A percentile compares a stretch with the other conserved stretches of the same genome.
Conservation (phyloP, 1,139 yeast genomes). For the Suhomyces yuchorum region DNA sequence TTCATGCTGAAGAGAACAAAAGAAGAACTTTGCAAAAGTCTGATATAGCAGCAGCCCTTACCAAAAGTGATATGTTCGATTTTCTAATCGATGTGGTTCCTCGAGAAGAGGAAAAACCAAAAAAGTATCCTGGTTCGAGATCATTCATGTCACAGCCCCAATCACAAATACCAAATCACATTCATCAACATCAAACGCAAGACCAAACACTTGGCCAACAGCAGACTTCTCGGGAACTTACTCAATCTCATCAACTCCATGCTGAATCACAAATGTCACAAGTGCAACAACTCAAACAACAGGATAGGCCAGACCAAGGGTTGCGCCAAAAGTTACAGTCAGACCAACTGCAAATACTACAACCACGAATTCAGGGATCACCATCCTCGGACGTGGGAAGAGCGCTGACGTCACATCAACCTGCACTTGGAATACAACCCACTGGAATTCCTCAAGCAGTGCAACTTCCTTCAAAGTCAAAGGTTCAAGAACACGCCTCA, state of each 20-base stretch:
- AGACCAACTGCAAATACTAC: slow-evolving; percentile 1
- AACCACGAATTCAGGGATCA: not conserved
- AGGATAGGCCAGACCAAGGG: slow-evolving; percentile 6
- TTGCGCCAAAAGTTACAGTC: not conserved
- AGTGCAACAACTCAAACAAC: not conserved
- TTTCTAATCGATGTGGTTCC: slow-evolving; percentile 95
- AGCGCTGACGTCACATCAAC: not conserved
- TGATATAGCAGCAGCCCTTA: slow-evolving; percentile 93
- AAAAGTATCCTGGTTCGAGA: slow-evolving; percentile 26
- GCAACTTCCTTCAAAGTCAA: not conserved
- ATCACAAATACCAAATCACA: slow-evolving; percentile 15
- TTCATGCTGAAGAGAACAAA: slow-evolving; percentile 94
- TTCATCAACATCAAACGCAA: slow-evolving; percentile 9
- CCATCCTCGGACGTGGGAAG: not conserved
- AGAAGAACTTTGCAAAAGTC: slow-evolving; percentile 90
- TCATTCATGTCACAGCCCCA: slow-evolving; percentile 11
- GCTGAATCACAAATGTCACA: not conserved
- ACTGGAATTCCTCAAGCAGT: not conserved
- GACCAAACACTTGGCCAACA: slow-evolving; percentile 8
- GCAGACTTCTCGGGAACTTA: slow-evolving; percentile 12
- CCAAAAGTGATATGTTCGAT: slow-evolving; percentile 95
- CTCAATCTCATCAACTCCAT: slow-evolving; percentile 15
- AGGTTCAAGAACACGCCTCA: not conserved
- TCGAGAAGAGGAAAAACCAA: slow-evolving; percentile 67
- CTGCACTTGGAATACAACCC: slow-evolving; percentile 11